Evolutionary conservation across 768 basidiomycete genomes (phyloP), one percentile per base, ranked within the genome.

Genomic region (Podaxis sp.): DNA sequence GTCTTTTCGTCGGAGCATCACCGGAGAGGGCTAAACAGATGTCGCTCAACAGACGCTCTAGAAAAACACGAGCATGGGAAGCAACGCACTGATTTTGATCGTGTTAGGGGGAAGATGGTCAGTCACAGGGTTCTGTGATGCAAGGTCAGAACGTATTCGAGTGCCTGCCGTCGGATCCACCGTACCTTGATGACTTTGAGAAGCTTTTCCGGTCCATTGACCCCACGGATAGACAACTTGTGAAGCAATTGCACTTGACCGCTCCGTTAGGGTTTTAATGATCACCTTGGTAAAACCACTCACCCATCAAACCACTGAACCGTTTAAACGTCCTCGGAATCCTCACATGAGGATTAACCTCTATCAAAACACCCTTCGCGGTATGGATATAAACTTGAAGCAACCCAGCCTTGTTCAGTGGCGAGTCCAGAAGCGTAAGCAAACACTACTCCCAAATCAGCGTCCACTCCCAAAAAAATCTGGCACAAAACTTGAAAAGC

Each of bases 321-420:
- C 97, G 87, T 77, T 99, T 99, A 77, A 99, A 98, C 12, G 97
- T 99, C 65, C 97, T 84, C 11, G 97, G 97, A 69, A 99, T 99
- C 60, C 97, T 86, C 11, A 98, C 95, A 76, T 93, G 91, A 2
- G 97, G 97, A 74, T 99, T 98, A 67, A 98, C 94, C 76, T 99
- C 96, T 72, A 99, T 98, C 51, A 99, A 84, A 12, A 95, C 92
- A 41, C 95, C 95, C 69, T 91, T 93, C 17, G 94, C 92, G 15
- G 97, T 98, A 79, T 98, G 96, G 64, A 99, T 96, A 78, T 96
- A 99, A 17, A 99, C 95, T 74, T 98, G 97, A 11, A 98, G 85
- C 27, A 93, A 77, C 9, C 97, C 97, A 7, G 96, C 93, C 77
- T 98, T 98, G 83, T 99, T 99, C 50, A 99, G 78, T 1, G 97